These are phyloP conservation scores for Plasmodium relictum DNA, from an alignment of 169 alveolate species.

Conservation along the genomic window DNA sequence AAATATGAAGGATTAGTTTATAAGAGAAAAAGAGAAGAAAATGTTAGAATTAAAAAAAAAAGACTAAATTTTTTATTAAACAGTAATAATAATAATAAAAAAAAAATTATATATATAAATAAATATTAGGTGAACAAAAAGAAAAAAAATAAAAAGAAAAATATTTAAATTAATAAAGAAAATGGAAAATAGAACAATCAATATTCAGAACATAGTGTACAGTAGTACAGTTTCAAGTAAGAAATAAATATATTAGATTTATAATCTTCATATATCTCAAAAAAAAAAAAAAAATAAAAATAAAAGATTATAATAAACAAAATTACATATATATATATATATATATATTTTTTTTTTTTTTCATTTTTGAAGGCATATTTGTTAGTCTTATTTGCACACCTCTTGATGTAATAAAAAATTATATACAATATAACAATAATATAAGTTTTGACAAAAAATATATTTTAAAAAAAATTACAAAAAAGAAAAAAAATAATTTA, in stretches of 20 bases:
- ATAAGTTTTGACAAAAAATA: conserved; percentile 66
- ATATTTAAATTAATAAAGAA: conserved; percentile 9
- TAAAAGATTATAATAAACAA: neutral
- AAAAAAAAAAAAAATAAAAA: neutral
- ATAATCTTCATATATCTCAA: neutral
- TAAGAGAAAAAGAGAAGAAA: conserved; percentile 23
- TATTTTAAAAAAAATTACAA: conserved; percentile 68
- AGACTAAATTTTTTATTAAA: conserved; percentile 13
- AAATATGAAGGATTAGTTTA: conserved; percentile 12
- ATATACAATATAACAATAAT: conserved; percentile 72
- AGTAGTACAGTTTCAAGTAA: conserved; percentile 77
- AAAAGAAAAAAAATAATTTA: conserved; percentile 44
- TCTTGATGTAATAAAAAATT: conserved; percentile 81
- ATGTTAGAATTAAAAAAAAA: conserved; percentile 33
- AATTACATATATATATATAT: neutral
- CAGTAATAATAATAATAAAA: conserved; percentile 27
- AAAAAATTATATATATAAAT: conserved; percentile 3
- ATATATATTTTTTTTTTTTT: conserved; percentile 10
- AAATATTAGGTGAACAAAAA: conserved; percentile 5
- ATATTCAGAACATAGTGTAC: conserved; percentile 67
- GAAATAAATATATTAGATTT: neutral
- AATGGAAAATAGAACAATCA: conserved; percentile 69
- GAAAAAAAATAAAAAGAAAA: conserved; percentile 16
- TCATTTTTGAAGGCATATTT: conserved; percentile 36
- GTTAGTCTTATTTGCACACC: conserved; percentile 80